phyloP scores from a whole-genome alignment of 1,139 yeast genomes.

The Saccharomyces pastorianus region DNA sequence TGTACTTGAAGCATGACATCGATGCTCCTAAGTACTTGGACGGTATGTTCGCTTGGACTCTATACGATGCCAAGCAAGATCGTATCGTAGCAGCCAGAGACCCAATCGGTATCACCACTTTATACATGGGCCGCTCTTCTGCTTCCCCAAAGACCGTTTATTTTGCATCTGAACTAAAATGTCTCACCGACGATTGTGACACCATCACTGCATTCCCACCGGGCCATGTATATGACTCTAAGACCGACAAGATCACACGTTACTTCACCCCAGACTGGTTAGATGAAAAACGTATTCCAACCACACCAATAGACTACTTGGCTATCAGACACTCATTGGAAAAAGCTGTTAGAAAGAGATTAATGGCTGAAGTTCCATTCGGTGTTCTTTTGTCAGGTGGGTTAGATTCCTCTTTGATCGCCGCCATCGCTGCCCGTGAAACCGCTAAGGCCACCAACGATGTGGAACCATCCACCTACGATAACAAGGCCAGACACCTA shows the following conservation, averaged over 20 bases:
- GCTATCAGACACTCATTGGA: conserved; percentile 74
- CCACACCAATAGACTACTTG: conserved; percentile 63
- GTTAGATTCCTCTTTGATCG: conserved; percentile 90
- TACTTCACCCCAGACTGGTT: conserved; percentile 92
- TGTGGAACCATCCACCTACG: conserved; percentile 32
- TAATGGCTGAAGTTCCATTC: conserved; percentile 98
- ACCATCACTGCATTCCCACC: conserved; percentile 92
- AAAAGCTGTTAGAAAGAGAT: conserved; percentile 93
- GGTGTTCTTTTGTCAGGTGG: conserved; percentile 97
- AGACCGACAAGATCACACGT: conserved; percentile 74
- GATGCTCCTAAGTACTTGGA: conserved; percentile 90
- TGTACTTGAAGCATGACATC: conserved; percentile 73
- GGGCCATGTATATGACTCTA: conserved; percentile 91
- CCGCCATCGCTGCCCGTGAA: conserved; percentile 94
- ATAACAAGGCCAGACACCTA: conserved; percentile 47
- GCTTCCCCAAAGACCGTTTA: conserved; percentile 64
- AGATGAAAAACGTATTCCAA: conserved; percentile 69
- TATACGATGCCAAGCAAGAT: conserved; percentile 76
- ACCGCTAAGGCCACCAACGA: conserved; percentile 67
- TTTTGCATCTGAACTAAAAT: conserved; percentile 91
- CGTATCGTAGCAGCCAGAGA: conserved; percentile 94
- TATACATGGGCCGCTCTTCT: conserved; percentile 84
- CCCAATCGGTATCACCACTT: conserved; percentile 93
- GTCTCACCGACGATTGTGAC: conserved; percentile 90
- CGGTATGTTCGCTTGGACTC: conserved; percentile 96